These are phyloP conservation scores for Tremella mesenterica DNA, from an alignment of 768 basidiomycete species.

Conservation along the genomic window DNA sequence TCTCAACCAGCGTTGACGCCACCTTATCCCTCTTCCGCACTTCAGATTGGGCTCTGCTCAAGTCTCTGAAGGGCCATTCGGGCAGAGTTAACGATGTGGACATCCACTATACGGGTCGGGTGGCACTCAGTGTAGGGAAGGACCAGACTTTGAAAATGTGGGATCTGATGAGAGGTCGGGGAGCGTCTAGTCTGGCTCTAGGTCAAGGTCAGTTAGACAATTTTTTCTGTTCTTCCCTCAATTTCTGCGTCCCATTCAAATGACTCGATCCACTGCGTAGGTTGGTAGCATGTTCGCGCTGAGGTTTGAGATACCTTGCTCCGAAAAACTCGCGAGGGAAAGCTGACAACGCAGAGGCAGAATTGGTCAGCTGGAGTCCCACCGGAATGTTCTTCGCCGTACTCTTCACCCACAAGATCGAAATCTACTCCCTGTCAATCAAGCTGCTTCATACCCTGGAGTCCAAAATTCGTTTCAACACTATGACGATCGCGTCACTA, in stretches of 20 bases:
- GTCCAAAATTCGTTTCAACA: slow-evolving; percentile 77
- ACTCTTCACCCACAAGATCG: slow-evolving; percentile 63
- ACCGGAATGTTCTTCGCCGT: slow-evolving; percentile 72
- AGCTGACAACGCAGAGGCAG: slow-evolving; percentile 58
- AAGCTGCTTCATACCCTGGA: slow-evolving; percentile 60
- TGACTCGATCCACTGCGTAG: not conserved
- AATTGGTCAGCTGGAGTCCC: slow-evolving; percentile 79
- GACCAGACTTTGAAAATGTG: slow-evolving; percentile 90
- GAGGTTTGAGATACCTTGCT: not conserved
- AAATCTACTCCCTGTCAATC: slow-evolving; percentile 80
- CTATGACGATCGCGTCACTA: slow-evolving; percentile 63
- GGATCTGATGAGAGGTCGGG: slow-evolving; percentile 94
- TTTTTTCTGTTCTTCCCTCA: not conserved
- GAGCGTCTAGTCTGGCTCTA: slow-evolving; percentile 76
- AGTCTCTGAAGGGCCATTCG: slow-evolving; percentile 83
- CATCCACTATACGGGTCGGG: slow-evolving; percentile 85
- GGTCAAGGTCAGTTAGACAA: slow-evolving; percentile 64
- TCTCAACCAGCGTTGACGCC: slow-evolving; percentile 88
- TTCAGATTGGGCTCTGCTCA: slow-evolving; percentile 85
- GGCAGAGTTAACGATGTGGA: slow-evolving; percentile 82
- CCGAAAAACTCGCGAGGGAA: not conserved
- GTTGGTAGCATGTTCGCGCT: not conserved
- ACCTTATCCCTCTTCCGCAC: slow-evolving; percentile 82
- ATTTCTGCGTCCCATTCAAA: not conserved
- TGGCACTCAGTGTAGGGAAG: slow-evolving; percentile 82